Percentiles rank a stretch among this genome's conserved stretches.
Conservation (phyloP, 352 stramenopile genomes). For the Phytophthora crassamura region DNA sequence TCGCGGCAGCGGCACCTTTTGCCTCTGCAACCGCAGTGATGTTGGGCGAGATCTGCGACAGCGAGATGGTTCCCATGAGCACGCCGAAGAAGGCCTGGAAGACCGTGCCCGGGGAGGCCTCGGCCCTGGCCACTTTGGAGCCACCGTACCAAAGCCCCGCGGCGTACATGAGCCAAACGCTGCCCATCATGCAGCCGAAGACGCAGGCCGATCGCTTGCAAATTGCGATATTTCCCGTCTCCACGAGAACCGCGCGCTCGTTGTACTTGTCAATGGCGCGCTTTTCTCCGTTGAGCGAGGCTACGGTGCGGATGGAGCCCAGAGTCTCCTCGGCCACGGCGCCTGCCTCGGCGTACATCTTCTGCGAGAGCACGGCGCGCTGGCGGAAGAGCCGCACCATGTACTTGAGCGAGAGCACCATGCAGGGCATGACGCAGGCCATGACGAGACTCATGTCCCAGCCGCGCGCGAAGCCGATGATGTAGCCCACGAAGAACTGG, state of each 20-base stretch:
- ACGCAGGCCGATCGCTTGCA: slow-evolving; percentile 21
- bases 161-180: slow-evolving; percentile 52
- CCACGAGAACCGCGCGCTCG: slow-evolving; percentile 19
- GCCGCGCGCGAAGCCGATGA: slow-evolving; percentile 44
- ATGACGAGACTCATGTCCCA: slow-evolving; percentile 57
- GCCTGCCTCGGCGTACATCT: slow-evolving; percentile 51
- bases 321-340: slow-evolving; percentile 56
- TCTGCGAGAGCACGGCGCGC: slow-evolving; percentile 26
- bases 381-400: slow-evolving; percentile 37
- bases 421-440: slow-evolving; percentile 46
- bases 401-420: slow-evolving; percentile 39
- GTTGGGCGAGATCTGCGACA: slow-evolving; percentile 63
- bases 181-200: slow-evolving; percentile 35
- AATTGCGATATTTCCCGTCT: slow-evolving; percentile 30
- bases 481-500: slow-evolving; percentile 47
- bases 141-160: slow-evolving; percentile 63
- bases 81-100: slow-evolving; percentile 67
- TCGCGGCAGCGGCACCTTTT: slow-evolving; percentile 38
- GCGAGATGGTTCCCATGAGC: slow-evolving; percentile 48
- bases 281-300: slow-evolving; percentile 44
- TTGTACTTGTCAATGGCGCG: slow-evolving; percentile 44
- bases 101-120: slow-evolving; percentile 42
- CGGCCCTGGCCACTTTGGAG: slow-evolving; percentile 36
- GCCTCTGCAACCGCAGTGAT: slow-evolving; percentile 53
- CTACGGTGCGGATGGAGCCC: slow-evolving; percentile 47